Evolutionary conservation across 495 filamentous ascomycete species (phyloP), one percentile per base, ranked within the genome.

Genomic region (Collariella sp.): DNA sequence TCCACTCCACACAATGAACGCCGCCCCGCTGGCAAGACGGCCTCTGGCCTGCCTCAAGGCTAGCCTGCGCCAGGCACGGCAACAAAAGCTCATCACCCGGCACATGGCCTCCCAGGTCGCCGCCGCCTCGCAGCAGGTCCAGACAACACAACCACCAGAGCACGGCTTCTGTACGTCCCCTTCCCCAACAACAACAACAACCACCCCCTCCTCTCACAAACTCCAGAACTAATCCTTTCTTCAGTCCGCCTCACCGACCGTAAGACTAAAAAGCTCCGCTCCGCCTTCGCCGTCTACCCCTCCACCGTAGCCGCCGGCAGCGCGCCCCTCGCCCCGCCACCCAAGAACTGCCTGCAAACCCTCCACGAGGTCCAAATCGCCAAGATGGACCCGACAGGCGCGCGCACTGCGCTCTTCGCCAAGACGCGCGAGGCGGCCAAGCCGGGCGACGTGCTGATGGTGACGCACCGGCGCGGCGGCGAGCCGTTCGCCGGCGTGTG

Each of bases 401-500:
- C 86, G 26, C 86, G 91, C 15, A 83, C 82, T 46, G 80, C 82
- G 24, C 82, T 97, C 24, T 95, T 97, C 72, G 78, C 84, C 55
- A 83, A 82, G 45, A 64, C 72, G 68, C 78, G 77, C 18, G 86
- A 95, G 67, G 78, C 80, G 57, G 86, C 84, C 26, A 79, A 83
- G 55, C 75, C 81, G 7, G 93, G 93, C 55, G 93, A 98, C 70
- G 87, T 97, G 57, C 74, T 98, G n/a, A 86, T 89, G 50, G 86
- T 95, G 35, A 89, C 69, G 75, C 67, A 85, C 73, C 81, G 82
- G 60, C 68, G 68, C 59, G 86, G 79, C 61, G 87, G 89, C 31
- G 91, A 95, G 62, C 91, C 93, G 0, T 96, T 96, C 68, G 78
- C 89, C 13, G 93, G 93, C 26, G 87, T 94, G 11, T 85, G 84